These are phyloP conservation scores for Wilhelminamyces savonicus DNA, from an alignment of 805 yeast genomes.

Conservation along the genomic window DNA sequence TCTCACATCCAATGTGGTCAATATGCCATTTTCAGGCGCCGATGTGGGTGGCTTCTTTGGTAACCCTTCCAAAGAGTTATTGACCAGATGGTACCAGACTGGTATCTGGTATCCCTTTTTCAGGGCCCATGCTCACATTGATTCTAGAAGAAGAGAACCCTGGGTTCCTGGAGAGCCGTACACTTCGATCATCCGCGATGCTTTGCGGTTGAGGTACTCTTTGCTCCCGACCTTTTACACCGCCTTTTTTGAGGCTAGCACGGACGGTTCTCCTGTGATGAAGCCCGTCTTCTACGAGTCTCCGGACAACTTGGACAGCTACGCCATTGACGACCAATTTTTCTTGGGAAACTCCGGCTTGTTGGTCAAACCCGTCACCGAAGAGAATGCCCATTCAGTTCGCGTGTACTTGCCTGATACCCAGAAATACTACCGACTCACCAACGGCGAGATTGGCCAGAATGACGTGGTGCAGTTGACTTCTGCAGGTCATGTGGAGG, in stretches of 20 bases:
- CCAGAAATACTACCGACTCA: constrained; percentile 52
- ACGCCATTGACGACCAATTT: constrained; percentile 75
- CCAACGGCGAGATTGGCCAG: constrained; percentile 20
- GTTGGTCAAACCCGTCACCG: constrained; percentile 74
- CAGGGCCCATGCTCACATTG: constrained; percentile 95
- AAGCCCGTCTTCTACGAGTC: constrained; percentile 58
- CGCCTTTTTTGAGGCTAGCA: constrained; percentile 59
- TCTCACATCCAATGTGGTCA: constrained; percentile 71
- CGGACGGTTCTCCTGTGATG: constrained; percentile 63
- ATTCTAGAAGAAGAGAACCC: constrained; percentile 88
- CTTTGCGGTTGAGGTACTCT: constrained; percentile 66
- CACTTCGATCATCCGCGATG: constrained; percentile 57
- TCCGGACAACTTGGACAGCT: constrained; percentile 42
- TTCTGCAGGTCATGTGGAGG: constrained; percentile 27
- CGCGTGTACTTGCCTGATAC: constrained; percentile 48
- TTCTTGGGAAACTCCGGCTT: constrained; percentile 67
- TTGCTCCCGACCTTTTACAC: constrained; percentile 79
- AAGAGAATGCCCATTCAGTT: constrained; percentile 38
- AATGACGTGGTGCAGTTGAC: constrained; percentile 6
- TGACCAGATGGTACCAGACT: constrained; percentile 92
- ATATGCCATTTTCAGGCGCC: constrained; percentile 91
- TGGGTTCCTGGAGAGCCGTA: constrained; percentile 78
- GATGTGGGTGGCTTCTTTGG: constrained; percentile 98
- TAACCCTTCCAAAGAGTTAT: constrained; percentile 73
- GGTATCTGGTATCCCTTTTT: constrained; percentile 97